These are phyloP conservation scores for Smithsoniella earleae DNA, from an alignment of 163 green algal genomes.

Conservation along the genomic window DNA sequence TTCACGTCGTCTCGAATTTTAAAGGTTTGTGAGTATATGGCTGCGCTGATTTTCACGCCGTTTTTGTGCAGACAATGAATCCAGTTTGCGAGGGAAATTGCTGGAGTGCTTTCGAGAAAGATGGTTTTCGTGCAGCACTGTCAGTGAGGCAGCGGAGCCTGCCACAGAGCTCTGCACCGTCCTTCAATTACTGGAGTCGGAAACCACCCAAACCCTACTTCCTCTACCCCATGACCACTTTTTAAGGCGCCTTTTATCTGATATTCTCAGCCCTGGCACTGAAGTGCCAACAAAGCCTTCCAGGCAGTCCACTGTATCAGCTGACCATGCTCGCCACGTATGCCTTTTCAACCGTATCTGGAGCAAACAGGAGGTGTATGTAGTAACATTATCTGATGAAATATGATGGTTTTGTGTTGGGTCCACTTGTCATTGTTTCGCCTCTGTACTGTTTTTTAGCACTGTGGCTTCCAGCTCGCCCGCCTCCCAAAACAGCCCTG, in stretches of 20 bases:
- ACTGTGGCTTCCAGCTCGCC: too few relatives aligned
- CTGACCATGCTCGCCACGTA: constrained; percentile 2
- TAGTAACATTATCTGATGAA: neutral
- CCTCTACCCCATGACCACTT: neutral
- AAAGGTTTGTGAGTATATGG: neutral
- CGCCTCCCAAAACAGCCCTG: too few relatives aligned
- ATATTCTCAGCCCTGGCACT: neutral
- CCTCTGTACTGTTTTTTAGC: neutral
- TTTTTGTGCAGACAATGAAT: neutral
- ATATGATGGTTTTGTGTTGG: neutral
- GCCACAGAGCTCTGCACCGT: constrained; percentile 19
- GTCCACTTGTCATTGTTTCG: too few relatives aligned
- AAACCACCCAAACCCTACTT: neutral
- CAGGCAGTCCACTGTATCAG: neutral
- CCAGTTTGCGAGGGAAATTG: constrained; percentile 15
- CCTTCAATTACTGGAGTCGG: neutral
- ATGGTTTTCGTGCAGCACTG: neutral
- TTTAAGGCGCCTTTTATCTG: neutral
- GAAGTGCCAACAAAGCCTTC: neutral
- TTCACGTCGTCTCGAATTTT: neutral
- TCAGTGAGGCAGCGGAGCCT: neutral
- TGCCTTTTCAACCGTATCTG: neutral
- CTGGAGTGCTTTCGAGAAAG: neutral
- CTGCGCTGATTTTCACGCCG: neutral
- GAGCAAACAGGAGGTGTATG: neutral